phyloP scores from a whole-genome alignment of 2,329 filamentous ascomycete genomes.

The Colletotrichum sp. region DNA sequence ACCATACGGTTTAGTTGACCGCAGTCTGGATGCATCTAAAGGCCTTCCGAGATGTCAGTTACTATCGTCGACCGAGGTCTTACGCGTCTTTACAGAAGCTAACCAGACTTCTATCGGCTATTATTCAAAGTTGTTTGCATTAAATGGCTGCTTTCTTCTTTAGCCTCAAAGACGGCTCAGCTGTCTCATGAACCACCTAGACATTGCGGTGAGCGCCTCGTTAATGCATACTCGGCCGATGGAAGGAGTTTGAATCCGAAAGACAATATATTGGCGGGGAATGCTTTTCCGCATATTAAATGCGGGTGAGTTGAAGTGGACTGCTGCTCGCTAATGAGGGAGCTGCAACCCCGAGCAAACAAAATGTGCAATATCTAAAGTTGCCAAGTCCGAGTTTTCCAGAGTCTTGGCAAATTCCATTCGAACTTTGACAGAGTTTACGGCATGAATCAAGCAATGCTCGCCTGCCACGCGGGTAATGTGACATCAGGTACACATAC shows the following conservation, averaged over 20 bases:
- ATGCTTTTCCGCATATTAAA: background rate
- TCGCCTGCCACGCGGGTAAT: background rate
- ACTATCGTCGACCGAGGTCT: background rate
- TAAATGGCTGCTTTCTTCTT: background rate
- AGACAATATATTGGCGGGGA: background rate
- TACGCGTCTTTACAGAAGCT: background rate
- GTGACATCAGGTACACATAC: background rate
- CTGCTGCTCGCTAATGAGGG: background rate
- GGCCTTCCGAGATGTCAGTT: background rate
- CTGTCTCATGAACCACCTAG: background rate
- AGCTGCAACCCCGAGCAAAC: background rate
- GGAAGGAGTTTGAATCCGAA: background rate
- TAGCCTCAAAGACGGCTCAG: background rate
- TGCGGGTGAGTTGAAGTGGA: background rate
- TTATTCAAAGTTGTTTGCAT: background rate
- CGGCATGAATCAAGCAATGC: background rate
- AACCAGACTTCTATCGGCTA: accelerated
- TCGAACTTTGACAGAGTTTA: background rate
- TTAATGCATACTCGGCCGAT: background rate
- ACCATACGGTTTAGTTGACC: background rate
- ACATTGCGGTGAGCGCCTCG: background rate
- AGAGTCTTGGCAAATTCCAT: background rate
- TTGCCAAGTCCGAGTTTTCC: background rate
- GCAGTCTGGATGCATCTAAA: background rate
- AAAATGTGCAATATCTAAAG: background rate